Evolutionary conservation across 2,329 filamentous ascomycete genomes (phyloP).

Genomic region (Alternaria novae-zelandiae): DNA sequence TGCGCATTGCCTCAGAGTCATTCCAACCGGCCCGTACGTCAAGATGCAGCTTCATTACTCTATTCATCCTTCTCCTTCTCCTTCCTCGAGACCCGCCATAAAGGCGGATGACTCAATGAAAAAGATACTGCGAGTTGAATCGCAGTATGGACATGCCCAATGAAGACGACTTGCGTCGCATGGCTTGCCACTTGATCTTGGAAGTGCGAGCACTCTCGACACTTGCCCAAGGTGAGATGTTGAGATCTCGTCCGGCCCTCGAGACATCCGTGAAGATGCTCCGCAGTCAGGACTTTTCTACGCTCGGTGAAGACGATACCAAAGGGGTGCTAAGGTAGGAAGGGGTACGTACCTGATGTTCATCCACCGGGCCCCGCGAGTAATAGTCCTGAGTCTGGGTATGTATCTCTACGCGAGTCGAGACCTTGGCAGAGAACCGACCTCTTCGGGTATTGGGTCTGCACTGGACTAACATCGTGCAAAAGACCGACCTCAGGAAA

Average conservation of each 20-base stretch:
- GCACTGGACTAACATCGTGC: background rate
- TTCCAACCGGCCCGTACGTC: too few species aligned
- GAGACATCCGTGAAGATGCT: background rate
- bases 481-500: background rate
- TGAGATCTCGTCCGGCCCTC: background rate
- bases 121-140: background rate
- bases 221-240: background rate
- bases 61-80: background rate
- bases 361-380: background rate
- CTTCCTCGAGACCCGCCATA: background rate
- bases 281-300: background rate
- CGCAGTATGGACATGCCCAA: background rate
- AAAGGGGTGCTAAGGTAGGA: background rate
- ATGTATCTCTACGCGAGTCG: background rate
- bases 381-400: background rate
- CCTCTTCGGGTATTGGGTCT: background rate
- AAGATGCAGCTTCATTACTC: too few species aligned
- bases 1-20: too few species aligned
- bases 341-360: background rate
- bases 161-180: background rate
- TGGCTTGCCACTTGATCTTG: background rate
- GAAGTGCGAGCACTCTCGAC: background rate
- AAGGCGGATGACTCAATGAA: background rate
- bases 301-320: background rate
- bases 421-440: background rate